Evolutionary conservation across 345 rosid species (phyloP), one percentile per base, ranked within the genome.

Genomic region (Erucastrum elatum): DNA sequence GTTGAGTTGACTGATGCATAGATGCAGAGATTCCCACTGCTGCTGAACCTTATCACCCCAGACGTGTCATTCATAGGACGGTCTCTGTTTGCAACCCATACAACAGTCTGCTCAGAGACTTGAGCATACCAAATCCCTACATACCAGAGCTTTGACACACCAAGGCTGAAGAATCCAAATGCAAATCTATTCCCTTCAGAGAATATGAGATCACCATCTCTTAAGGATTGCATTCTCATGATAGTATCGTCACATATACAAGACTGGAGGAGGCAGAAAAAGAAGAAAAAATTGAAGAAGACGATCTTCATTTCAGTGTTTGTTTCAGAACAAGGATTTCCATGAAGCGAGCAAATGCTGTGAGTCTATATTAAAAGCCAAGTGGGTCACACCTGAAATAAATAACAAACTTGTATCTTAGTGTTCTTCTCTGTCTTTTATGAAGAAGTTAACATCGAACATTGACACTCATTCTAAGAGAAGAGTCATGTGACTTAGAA

Each of bases 41-140:
- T 72, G 35, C 78, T 74, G 76, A 89, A 74, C 49, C 75, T 74
- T 37, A 91, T 75, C 3, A 27, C 35, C 26, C 88, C 92, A 0
- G 87, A 77, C 49, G 81, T 80, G 61, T 83, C 85, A 17, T 73
- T 75, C 15, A 91, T 33, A 1, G 92, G 92, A 66, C 51, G 68
- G 37, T 88, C 88, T 71, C 94, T 84, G 46, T 93, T 90, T n/a
- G 98, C 97, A 29, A 93, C 93, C 97, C 97, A 93, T 4, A 90
- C 95, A 35, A 87, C 55, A 2, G 94, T 87, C 68, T 60, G 75
- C 5, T 41, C 77, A 4, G 90, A 26, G 71, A 86, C 75, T 62
- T 71, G 79, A 60, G 85, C 72, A 77, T 89, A 92, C 97, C 98
- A 92, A 16, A 89, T 89, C 25, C 95, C 98, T 1, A 94, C 80